Evolutionary conservation across 2,329 filamentous ascomycete genomes (phyloP).

Genomic region (Orbilia blumenaviensis): DNA sequence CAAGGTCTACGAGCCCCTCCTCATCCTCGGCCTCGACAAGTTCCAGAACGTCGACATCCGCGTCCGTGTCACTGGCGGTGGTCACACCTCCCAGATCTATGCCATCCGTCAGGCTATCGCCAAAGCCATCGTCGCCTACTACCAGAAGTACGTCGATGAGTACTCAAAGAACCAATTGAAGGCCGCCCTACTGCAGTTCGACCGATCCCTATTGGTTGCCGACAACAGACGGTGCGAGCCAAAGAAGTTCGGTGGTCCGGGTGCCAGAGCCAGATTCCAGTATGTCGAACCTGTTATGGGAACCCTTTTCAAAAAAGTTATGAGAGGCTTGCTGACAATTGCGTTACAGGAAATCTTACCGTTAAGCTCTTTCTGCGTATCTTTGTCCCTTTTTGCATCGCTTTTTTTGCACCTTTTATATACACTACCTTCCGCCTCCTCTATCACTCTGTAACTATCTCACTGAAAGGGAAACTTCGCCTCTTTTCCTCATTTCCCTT

Average conservation of each 20-base stretch:
- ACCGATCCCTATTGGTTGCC: conserved; percentile 96
- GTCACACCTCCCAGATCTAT: conserved; percentile 97
- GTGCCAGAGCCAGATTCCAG: conserved; percentile 95
- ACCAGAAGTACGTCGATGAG: conserved; percentile 99
- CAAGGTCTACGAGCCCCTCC: conserved; percentile 99
- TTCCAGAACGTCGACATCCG: conserved; percentile 97
- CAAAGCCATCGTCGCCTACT: conserved; percentile 97
- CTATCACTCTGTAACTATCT: conserved; percentile 50
- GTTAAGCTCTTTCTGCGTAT: conserved; percentile 48
- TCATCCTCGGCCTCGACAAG: conserved; percentile 97
- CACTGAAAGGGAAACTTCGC: conserved; percentile 21
- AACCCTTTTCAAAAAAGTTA: background rate
- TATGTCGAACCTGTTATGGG: conserved; percentile 17
- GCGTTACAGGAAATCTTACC: conserved; percentile 51
- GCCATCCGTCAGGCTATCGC: conserved; percentile 98
- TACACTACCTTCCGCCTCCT: conserved; percentile 22
- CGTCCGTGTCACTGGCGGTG: conserved; percentile 94
- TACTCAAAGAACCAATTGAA: conserved; percentile 99
- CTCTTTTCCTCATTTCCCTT: conserved; percentile 25
- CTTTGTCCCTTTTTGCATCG: conserved; percentile 28
- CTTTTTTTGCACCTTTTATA: conserved; percentile 49
- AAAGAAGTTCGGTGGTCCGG: conserved; percentile 96
- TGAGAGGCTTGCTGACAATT: background rate
- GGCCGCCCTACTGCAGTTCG: conserved; percentile 94
- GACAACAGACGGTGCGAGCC: conserved; percentile 99